Percentiles rank a stretch among this genome's conserved stretches.
Evolutionary conservation across 805 yeast genomes (phyloP).

Genomic region (Yamadazyma scolyti): DNA sequence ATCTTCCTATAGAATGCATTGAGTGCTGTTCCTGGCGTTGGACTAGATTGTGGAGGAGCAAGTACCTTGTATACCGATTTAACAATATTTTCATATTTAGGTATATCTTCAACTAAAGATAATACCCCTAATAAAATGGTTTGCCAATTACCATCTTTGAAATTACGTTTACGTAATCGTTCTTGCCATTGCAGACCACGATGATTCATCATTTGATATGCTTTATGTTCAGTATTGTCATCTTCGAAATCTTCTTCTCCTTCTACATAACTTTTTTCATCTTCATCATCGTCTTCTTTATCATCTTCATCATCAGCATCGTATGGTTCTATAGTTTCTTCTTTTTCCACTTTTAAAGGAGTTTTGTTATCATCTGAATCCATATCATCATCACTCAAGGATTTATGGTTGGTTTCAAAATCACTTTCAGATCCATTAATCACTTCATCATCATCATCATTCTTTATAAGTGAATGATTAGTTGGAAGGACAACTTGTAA

Average conservation of each 20-base stretch:
- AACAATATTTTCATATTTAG: conserved; percentile 49
- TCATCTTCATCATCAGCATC: conserved; percentile 18
- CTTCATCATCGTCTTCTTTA: conserved; percentile 16
- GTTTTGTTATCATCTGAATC: conserved; percentile 14
- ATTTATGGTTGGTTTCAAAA: conserved; percentile 14
- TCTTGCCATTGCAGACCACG: conserved; percentile 74
- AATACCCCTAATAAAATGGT: conserved; percentile 71
- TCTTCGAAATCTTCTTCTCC: conserved; percentile 18
- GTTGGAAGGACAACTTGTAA: conserved; percentile 30
- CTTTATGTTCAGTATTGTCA: conserved; percentile 34
- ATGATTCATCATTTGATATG: conserved; percentile 48
- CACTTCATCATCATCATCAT: conserved; percentile 14
- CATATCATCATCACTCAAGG: conserved; percentile 17
- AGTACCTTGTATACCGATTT: conserved; percentile 46
- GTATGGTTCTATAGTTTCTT: conserved; percentile 13
- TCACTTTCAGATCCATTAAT: conserved; percentile 18
- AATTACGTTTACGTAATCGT: conserved; percentile 66
- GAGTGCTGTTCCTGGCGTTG: conserved; percentile 47
- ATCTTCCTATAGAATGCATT: conserved; percentile 55
- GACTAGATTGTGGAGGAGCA: conserved; percentile 54
- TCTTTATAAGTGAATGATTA: conserved; percentile 19
- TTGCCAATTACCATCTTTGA: conserved; percentile 85
- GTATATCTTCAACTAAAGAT: conserved; percentile 54
- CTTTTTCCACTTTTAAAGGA: conserved; percentile 18
- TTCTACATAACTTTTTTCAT: conserved; percentile 11